Percentiles rank a stretch among this genome's conserved stretches.
phyloP scores from a whole-genome alignment of 441 rosid species.

The Adansonia rubrostipa region DNA sequence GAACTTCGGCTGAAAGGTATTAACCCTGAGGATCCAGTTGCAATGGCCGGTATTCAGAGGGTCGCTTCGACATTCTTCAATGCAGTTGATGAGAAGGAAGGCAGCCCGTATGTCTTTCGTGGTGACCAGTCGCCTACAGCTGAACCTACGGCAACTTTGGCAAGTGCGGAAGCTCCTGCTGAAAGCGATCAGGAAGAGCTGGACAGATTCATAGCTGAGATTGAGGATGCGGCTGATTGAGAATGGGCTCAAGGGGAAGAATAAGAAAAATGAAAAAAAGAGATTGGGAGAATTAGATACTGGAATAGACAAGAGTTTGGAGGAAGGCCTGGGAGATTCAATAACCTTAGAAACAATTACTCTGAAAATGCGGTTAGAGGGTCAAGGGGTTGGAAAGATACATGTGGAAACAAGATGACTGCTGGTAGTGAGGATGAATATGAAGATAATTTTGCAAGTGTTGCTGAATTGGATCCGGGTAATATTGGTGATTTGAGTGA shows the following conservation, averaged over 20 bases:
- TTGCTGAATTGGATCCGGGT: conserved; percentile 46
- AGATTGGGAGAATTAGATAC: conserved; percentile 70
- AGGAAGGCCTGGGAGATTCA: conserved; percentile 64
- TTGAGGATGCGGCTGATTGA: conserved; percentile 93
- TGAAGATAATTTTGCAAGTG: conserved; percentile 38
- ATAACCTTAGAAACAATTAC: conserved; percentile 43
- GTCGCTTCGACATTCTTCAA: conserved; percentile 96
- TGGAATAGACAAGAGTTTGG: conserved; percentile 78
- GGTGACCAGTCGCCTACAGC: conserved; percentile 48
- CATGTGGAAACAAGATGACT: conserved; percentile 43
- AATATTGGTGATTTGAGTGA: conserved; percentile 36
- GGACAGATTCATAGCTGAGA: conserved; percentile 85
- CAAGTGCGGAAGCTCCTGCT: conserved; percentile 51
- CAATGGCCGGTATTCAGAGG: conserved; percentile 98
- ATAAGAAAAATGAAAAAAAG: conserved; percentile 66
- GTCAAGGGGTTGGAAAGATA: conserved; percentile 45
- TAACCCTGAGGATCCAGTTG: conserved; percentile 98
- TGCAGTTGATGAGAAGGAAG: conserved; percentile 93
- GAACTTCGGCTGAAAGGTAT: conserved; percentile 82
- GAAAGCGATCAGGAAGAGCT: conserved; percentile 98
- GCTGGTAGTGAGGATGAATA: conserved; percentile 45
- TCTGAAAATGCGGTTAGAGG: conserved; percentile 47
- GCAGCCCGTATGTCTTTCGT: conserved; percentile 88
- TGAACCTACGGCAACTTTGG: conserved; percentile 35
- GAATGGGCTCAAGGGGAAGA: conserved; percentile 97